Percentiles rank a stretch among this genome's conserved stretches.
Conservation (phyloP, 345 rosid genomes). For the Trapa incisa region DNA sequence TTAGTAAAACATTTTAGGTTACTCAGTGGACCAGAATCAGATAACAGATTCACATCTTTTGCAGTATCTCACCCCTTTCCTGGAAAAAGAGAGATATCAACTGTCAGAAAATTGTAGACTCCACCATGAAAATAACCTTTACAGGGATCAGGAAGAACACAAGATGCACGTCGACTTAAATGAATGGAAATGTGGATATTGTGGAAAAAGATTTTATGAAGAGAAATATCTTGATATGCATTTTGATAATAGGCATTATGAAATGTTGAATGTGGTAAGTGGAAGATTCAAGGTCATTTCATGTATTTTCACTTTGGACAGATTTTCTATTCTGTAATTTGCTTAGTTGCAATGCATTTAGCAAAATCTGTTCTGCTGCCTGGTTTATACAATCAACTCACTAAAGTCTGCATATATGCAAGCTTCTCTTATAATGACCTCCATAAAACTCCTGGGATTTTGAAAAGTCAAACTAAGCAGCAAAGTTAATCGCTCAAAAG, state of each 20-base stretch:
- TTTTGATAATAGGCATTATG: constrained; percentile 46
- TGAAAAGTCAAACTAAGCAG: not conserved
- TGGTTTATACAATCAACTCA: not conserved
- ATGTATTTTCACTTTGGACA: not conserved
- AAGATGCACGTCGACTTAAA: constrained; percentile 37
- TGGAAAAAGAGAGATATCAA: constrained; percentile 35
- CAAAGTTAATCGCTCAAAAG: not conserved
- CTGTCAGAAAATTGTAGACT: constrained; percentile 40
- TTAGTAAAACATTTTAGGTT: constrained; percentile 2
- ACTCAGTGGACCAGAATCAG: constrained; percentile 5
- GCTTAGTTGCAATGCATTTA: not conserved
- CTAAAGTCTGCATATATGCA: not conserved
- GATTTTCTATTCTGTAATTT: not conserved
- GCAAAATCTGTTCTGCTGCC: not conserved
- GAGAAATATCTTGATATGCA: constrained; percentile 54
- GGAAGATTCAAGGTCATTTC: constrained; percentile 4
- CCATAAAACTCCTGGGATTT: not conserved
- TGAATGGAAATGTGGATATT: constrained; percentile 61
- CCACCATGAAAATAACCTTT: constrained; percentile 41
- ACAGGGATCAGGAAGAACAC: constrained; percentile 58
- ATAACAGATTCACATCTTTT: constrained; percentile 6
- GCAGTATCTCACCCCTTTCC: constrained; percentile 56
- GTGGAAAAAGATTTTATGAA: constrained; percentile 50
- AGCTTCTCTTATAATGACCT: not conserved
- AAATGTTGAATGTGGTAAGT: constrained; percentile 45